Conservation (phyloP, 768 basidiomycete species). For the Mycena leptocephala region DNA sequence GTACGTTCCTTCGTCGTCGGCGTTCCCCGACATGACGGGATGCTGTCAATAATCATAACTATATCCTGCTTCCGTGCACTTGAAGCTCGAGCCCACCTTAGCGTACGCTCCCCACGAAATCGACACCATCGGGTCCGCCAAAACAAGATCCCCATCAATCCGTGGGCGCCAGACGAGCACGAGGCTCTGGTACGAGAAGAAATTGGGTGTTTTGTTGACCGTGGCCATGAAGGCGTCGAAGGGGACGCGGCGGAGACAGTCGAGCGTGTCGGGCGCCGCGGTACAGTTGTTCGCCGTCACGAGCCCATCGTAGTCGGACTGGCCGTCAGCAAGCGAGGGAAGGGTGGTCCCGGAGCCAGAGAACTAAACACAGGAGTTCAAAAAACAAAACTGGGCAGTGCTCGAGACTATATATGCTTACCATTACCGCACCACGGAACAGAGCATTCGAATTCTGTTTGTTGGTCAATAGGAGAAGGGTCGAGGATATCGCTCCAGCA, state of each 20-base stretch:
- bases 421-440: slow-evolving; percentile 9
- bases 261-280: slow-evolving; percentile 41
- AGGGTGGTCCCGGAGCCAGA: neutral
- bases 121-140: slow-evolving; percentile 47
- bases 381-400: neutral
- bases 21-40: no score
- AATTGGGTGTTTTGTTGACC: slow-evolving; percentile 47
- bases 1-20: no score
- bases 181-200: slow-evolving; percentile 50
- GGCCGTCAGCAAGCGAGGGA: neutral
- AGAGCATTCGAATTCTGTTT: neutral
- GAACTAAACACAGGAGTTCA: neutral
- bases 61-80: no score
- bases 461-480: slow-evolving; percentile 1
- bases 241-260: slow-evolving; percentile 51
- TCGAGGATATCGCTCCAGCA: neutral
- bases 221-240: slow-evolving; percentile 48
- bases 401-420: neutral
- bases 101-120: slow-evolving; percentile 52
- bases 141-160: slow-evolving; percentile 56
- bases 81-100: slow-evolving; percentile 30
- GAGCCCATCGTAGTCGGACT: slow-evolving; percentile 4
- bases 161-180: slow-evolving; percentile 54
- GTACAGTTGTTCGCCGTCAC: slow-evolving; percentile 38
- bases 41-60: no score